Base-by-base conservation (phyloP, 306 rosid genomes). In the Prunus campanulata region DNA sequence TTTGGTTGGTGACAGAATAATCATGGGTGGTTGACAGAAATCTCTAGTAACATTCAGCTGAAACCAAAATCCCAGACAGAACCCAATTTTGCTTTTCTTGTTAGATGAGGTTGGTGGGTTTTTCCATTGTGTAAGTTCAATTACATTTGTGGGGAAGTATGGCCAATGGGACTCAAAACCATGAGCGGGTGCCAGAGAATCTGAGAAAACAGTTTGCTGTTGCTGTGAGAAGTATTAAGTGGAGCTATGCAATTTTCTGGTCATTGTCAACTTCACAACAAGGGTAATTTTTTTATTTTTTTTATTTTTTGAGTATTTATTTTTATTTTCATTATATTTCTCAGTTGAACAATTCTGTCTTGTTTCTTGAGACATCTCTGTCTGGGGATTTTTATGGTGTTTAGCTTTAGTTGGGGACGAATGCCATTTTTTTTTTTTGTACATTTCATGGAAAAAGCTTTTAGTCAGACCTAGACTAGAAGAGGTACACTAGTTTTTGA, bases 241-340 rank as follows among this genome's bases (percentile, higher is more conserved):
- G 98, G 98, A 93, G 95, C 83, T 93, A 91, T 83, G 97, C 93
- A 14, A 85, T 93, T 77, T 89, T 93, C 90, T 93, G 98, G 98
- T 85, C 93, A 14, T 72, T 83, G 69, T 93, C 95, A 70, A 69
- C 91, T 15, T 78, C 74, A 74, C 85, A 89, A 77, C 78, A 87
- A 84, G 90, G 97, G 98, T 93, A 85, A 12, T 14, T 5, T 66
- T 52, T 14, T 8, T 60, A n/a, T n/a, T n/a, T n/a, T n/a, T n/a
- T n/a, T n/a, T n/a, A n/a, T 8, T 66, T 52, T 69, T 14, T 24
- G 2, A 14, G 30, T 39, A 14, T 24, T 65, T 64, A 11, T 12
- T 52, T 55, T 42, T 22, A 13, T 64, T 57, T 62, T 62, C 39
- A 11, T 51, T 16, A 6, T 8, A 11, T 59, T 60, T 56, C 14